Evolutionary conservation across 2,329 filamentous ascomycete species (phyloP).

Genomic region (Pseudogymnoascus sp.): DNA sequence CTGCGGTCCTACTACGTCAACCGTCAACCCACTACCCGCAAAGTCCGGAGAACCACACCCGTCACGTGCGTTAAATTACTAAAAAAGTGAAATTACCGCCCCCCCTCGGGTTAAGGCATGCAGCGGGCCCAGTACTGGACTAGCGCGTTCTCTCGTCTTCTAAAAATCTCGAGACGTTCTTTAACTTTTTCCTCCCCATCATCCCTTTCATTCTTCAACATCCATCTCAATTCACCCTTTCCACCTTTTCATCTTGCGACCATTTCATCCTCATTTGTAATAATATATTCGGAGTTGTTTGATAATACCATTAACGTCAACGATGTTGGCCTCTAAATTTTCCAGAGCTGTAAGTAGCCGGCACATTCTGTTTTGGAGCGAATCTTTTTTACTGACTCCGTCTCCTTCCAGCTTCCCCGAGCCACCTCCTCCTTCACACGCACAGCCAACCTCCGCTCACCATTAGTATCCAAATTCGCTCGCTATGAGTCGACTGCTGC

Average conservation of each 20-base stretch:
- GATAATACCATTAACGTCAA: conserved; percentile 29
- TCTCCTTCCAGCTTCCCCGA: conserved; percentile 61
- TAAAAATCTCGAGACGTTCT: conserved; percentile 17
- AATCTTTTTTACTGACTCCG: conserved; percentile 8
- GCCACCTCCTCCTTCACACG: conserved; percentile 61
- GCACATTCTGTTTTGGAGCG: neutral
- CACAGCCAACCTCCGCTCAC: conserved; percentile 60
- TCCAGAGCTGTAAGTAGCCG: conserved; percentile 72
- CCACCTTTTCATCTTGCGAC: conserved; percentile 19
- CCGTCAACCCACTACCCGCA: conserved; percentile 1
- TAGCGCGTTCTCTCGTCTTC: conserved; percentile 13
- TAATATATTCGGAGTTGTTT: conserved; percentile 16
- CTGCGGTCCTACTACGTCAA: conserved; percentile 7
- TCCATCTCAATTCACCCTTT: conserved; percentile 14
- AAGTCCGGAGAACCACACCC: neutral
- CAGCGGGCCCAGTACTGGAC: conserved; percentile 3
- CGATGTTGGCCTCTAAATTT: conserved; percentile 66
- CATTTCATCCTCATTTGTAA: conserved; percentile 9
- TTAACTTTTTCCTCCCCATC: conserved; percentile 14
- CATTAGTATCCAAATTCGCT: conserved; percentile 65
- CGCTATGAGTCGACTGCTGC: conserved; percentile 62
- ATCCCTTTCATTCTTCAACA: conserved; percentile 13
- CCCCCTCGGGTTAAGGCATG: conserved; percentile 1
- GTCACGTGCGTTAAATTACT: neutral
- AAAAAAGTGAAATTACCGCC: neutral